Evolutionary conservation across 2,329 filamentous ascomycete genomes (phyloP).

Genomic region (Calonectria pseudoreteaudii): DNA sequence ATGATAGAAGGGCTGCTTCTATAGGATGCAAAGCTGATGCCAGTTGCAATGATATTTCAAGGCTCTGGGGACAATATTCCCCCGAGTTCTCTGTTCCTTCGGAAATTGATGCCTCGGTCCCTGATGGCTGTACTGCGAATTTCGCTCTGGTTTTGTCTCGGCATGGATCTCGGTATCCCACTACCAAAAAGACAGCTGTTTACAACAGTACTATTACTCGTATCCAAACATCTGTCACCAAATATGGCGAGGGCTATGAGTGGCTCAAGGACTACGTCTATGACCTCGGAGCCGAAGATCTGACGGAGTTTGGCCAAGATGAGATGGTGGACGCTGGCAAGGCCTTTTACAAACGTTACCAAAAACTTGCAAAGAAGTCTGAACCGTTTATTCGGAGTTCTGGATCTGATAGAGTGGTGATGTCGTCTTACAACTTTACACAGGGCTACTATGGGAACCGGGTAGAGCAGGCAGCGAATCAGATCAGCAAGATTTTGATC

Average conservation of each 20-base stretch:
- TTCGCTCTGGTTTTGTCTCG: constrained; percentile 86
- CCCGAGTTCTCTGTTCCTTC: constrained; percentile 84
- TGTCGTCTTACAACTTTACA: constrained; percentile 81
- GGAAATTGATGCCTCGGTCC: constrained; percentile 69
- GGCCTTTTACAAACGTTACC: constrained; percentile 82
- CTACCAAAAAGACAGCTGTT: constrained; percentile 69
- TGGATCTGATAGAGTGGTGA: constrained; percentile 76
- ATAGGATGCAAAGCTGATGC: constrained; percentile 42
- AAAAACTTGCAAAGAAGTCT: constrained; percentile 65
- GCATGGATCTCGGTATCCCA: constrained; percentile 88
- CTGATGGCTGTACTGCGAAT: constrained; percentile 77
- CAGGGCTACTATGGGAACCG: constrained; percentile 73
- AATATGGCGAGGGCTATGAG: constrained; percentile 72
- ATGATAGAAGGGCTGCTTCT: constrained; percentile 16
- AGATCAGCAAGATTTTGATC: constrained; percentile 69
- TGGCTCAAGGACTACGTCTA: constrained; percentile 82
- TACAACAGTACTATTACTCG: constrained; percentile 75
- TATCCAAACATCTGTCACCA: constrained; percentile 69
- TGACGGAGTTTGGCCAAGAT: constrained; percentile 74
- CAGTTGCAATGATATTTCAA: constrained; percentile 68
- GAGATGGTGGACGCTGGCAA: constrained; percentile 81
- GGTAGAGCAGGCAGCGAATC: constrained; percentile 52
- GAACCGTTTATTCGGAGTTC: constrained; percentile 80
- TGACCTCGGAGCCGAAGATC: constrained; percentile 74
- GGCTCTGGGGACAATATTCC: constrained; percentile 88